Conservation (phyloP, 768 basidiomycete species). For the Cyclocybe aegerita region DNA sequence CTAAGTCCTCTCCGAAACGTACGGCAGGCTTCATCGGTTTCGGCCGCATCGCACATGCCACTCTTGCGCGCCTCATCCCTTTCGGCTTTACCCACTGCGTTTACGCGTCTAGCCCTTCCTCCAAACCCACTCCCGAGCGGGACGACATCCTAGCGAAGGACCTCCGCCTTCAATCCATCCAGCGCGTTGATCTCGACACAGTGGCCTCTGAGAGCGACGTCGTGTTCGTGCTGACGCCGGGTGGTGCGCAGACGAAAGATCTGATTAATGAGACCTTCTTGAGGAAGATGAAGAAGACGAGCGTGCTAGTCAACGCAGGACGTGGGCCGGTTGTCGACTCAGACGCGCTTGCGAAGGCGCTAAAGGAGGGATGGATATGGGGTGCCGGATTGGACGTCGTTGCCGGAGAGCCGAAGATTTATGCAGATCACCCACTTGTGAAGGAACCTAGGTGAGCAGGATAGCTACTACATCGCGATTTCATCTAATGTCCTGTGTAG, state of each 20-base stretch:
- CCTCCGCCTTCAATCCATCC: slow-evolving; percentile 40
- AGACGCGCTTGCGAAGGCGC: slow-evolving; percentile 79
- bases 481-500: slow-evolving; percentile 31
- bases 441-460: slow-evolving; percentile 62
- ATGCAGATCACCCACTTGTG: slow-evolving; percentile 75
- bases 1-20: slow-evolving; percentile 45
- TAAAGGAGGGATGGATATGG: slow-evolving; percentile 79
- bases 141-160: slow-evolving; percentile 30
- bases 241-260: slow-evolving; percentile 68
- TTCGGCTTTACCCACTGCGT: slow-evolving; percentile 80
- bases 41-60: slow-evolving; percentile 89
- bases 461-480: background rate
- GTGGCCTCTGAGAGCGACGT: slow-evolving; percentile 82
- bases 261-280: slow-evolving; percentile 74
- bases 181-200: slow-evolving; percentile 59
- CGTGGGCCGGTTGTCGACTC: slow-evolving; percentile 90
- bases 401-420: slow-evolving; percentile 84
- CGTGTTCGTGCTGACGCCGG: slow-evolving; percentile 81
- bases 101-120: slow-evolving; percentile 62
- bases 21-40: slow-evolving; percentile 94
- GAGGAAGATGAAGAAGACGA: slow-evolving; percentile 79
- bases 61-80: slow-evolving; percentile 72
- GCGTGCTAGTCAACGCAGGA: slow-evolving; percentile 81
- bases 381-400: slow-evolving; percentile 94
- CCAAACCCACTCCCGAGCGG: slow-evolving; percentile 44